These are phyloP conservation scores for Powellomyces hirtus DNA, from an alignment of 192 early-diverging fungal species.

Conservation along the genomic window DNA sequence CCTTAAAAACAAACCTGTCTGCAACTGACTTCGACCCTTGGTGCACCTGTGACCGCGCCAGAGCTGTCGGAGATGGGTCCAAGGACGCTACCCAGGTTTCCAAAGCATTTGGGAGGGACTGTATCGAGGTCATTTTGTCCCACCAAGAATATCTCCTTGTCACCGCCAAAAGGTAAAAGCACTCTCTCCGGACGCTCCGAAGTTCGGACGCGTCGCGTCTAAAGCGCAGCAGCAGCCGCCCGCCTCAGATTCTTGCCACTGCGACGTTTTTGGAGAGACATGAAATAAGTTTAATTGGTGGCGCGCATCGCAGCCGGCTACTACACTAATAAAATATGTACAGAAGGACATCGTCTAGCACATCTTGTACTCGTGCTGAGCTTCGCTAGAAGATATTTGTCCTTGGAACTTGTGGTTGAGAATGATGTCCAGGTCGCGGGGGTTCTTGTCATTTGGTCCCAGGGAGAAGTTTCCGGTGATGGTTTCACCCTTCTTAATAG, in stretches of 20 bases:
- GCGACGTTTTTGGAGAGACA: too few relatives aligned
- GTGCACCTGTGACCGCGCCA: neutral
- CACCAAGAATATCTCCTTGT: too few relatives aligned
- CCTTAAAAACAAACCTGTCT: neutral
- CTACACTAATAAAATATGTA: neutral
- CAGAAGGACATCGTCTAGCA: conserved; percentile 32
- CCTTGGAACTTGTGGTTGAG: conserved; percentile 72
- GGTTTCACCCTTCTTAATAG: conserved; percentile 69
- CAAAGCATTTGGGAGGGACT: too few relatives aligned
- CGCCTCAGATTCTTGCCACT: too few relatives aligned
- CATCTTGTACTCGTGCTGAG: conserved; percentile 71
- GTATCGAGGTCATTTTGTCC: too few relatives aligned
- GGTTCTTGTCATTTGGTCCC: conserved; percentile 78
- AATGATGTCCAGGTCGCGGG: conserved; percentile 89
- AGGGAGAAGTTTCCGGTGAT: conserved; percentile 69
- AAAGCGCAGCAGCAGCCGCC: too few relatives aligned
- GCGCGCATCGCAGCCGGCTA: neutral
- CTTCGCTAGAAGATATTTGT: conserved; percentile 45
- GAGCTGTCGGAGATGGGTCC: neutral
- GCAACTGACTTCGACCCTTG: neutral
- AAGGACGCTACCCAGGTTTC: neutral
- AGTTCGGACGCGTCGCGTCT: too few relatives aligned
- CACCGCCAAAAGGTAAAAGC: too few relatives aligned
- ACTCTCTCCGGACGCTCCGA: too few relatives aligned
- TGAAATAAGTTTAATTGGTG: too few relatives aligned